Conservation (phyloP, 352 stramenopile species). For the Phytophthora melonis region DNA sequence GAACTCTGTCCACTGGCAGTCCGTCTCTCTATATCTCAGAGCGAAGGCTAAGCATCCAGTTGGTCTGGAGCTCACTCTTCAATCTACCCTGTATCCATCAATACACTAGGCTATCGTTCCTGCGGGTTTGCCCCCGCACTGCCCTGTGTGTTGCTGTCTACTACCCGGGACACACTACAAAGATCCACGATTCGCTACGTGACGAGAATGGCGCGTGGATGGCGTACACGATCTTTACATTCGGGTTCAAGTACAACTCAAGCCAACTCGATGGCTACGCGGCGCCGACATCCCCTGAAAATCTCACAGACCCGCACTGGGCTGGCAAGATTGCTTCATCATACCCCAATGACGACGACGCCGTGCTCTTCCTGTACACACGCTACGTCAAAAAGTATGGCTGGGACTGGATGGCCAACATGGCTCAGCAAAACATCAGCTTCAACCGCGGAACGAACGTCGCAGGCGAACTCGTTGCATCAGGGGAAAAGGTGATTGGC, state of each 20-base stretch:
- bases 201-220: slow-evolving; percentile 48
- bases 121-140: too few species aligned
- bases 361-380: slow-evolving; percentile 58
- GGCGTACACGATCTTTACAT: slow-evolving; percentile 45
- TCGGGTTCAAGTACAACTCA: slow-evolving; percentile 52
- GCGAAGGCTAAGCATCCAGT: too few species aligned
- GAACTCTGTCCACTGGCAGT: too few species aligned
- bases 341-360: slow-evolving; percentile 66
- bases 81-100: too few species aligned
- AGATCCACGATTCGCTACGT: slow-evolving; percentile 57
- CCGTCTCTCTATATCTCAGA: too few species aligned
- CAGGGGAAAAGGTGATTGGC: slow-evolving; percentile 43
- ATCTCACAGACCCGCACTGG: slow-evolving; percentile 46
- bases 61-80: too few species aligned
- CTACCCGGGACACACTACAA: too few species aligned
- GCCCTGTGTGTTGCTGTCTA: too few species aligned
- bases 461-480: slow-evolving; percentile 26
- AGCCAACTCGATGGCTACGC: slow-evolving; percentile 21
- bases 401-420: slow-evolving; percentile 55
- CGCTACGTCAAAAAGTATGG: slow-evolving; percentile 61
- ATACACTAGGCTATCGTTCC: too few species aligned
- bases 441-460: slow-evolving; percentile 51
- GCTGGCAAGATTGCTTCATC: slow-evolving; percentile 50
- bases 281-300: slow-evolving; percentile 28
- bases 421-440: slow-evolving; percentile 41